Conservation (phyloP, 1,139 yeast species). For the Scheffersomyces illinoinensis region DNA sequence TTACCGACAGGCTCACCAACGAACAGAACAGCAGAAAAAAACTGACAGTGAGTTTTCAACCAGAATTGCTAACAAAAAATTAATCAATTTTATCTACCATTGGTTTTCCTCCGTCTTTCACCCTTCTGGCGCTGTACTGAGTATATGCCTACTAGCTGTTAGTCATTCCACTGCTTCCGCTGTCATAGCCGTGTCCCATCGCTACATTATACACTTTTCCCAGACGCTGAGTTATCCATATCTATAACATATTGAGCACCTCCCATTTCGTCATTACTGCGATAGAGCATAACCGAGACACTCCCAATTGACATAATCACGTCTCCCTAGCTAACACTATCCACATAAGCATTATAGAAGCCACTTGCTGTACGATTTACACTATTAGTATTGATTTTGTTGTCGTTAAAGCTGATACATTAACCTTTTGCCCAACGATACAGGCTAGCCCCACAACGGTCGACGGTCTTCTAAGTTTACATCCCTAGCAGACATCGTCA, state of each 20-base stretch:
- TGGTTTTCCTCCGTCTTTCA: background rate
- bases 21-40: background rate
- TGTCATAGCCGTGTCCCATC: background rate
- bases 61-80: background rate
- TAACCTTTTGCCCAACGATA: background rate
- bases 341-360: background rate
- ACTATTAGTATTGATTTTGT: background rate
- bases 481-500: background rate
- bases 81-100: background rate
- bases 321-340: background rate
- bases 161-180: background rate
- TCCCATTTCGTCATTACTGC: background rate
- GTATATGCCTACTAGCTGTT: background rate
- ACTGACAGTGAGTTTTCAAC: slow-evolving; percentile 1
- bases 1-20: background rate
- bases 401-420: background rate
- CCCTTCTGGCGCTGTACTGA: background rate
- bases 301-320: background rate
- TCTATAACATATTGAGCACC: background rate
- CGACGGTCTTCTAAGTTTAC: background rate
- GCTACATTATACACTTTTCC: background rate
- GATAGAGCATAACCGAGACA: background rate
- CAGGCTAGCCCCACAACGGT: background rate
- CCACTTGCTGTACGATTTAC: background rate
- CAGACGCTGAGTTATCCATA: background rate